Evolutionary conservation across 1,284 basidiomycete genomes (phyloP), one percentile per base, ranked within the genome.

Genomic region (Porodaedalea pini): DNA sequence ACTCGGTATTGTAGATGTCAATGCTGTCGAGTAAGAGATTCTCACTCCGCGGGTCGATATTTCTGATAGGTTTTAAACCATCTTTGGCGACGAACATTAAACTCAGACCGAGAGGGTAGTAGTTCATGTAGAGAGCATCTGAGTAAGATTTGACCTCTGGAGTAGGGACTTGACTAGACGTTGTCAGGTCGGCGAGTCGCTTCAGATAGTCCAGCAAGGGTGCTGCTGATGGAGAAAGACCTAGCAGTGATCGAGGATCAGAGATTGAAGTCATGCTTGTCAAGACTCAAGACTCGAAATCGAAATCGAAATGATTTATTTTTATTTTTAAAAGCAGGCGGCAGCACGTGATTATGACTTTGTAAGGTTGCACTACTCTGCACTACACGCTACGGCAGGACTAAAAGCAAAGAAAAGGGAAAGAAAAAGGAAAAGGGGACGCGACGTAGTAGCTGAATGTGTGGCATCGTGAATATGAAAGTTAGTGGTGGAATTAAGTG

Each of bases 111-210:
- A 93, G 77, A 0, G 77, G 29, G 67, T 80, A 81, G 73, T 92
- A 93, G 70, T 92, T 94, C 74, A 89, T 81, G 73, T 94, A 97
- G 59, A 92, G 82, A 3, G 81, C 81, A 70, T 95, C 92, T 36
- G 87, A 69, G 70, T 92, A 95, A 0, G 83, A 73, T 68, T 91
- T 92, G 69, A 90, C 72, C 59, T 89, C 80, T 8, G 87, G 83
- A n/a, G 65, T 60, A 1, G 69, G 60, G 61, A 44, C 49, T 50
- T 63, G 58, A 55, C 56, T 49, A 37, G 56, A 54, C 58, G 64
- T 55, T 13, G 64, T 59, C 13, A 61, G 63, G 11, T 67, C 54
- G 4, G 72, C 63, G 3, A 87, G 69, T 2, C 68, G 63, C 3
- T 69, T 55, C 40, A 88, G 70, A 62, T 78, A 81, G 6, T 69